A percentile compares a stretch with the other conserved stretches of the same genome.
Evolutionary conservation across 2,329 filamentous ascomycete species (phyloP).

Genomic region (Curvularia verruculosa): DNA sequence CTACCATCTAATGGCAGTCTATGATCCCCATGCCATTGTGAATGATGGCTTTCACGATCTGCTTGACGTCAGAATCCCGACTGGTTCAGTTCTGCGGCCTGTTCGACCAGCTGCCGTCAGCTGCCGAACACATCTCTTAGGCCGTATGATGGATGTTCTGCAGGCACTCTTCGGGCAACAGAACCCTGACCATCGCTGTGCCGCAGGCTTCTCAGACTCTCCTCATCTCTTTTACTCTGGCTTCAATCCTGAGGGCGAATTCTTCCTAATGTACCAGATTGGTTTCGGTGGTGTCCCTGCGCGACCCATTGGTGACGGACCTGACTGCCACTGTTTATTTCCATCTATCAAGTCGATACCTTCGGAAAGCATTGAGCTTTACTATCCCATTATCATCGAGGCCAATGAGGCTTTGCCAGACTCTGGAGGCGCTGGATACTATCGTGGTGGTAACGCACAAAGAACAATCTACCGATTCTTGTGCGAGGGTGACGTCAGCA

Average conservation of each 20-base stretch:
- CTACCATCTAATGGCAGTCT: slow-evolving; percentile 57
- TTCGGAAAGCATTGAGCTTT: slow-evolving; percentile 57
- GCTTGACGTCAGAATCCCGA: slow-evolving; percentile 55
- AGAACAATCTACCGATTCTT: slow-evolving; percentile 57
- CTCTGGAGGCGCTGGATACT: slow-evolving; percentile 56
- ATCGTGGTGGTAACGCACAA: slow-evolving; percentile 58
- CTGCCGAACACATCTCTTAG: slow-evolving; percentile 57
- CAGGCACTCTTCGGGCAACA: slow-evolving; percentile 58
- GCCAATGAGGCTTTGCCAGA: slow-evolving; percentile 57
- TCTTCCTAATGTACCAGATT: slow-evolving; percentile 59
- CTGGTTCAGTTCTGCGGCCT: slow-evolving; percentile 54
- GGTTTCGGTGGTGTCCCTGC: slow-evolving; percentile 59
- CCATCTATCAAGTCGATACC: slow-evolving; percentile 59
- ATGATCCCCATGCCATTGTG: slow-evolving; percentile 56
- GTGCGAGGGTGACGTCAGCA: slow-evolving; percentile 54
- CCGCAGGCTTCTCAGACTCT: slow-evolving; percentile 59
- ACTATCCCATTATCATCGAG: slow-evolving; percentile 57
- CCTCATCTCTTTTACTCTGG: slow-evolving; percentile 60
- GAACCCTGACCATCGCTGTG: slow-evolving; percentile 54
- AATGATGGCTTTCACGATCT: slow-evolving; percentile 61
- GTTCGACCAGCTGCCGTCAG: slow-evolving; percentile 56
- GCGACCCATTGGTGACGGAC: slow-evolving; percentile 55
- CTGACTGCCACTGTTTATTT: slow-evolving; percentile 59
- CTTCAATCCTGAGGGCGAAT: slow-evolving; percentile 56
- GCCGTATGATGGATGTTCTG: slow-evolving; percentile 57